Percentiles rank a stretch among this genome's conserved stretches.
These are phyloP conservation scores for Fennellomyces sp. DNA, from an alignment of 371 early-diverging fungal species.

Conservation along the genomic window DNA sequence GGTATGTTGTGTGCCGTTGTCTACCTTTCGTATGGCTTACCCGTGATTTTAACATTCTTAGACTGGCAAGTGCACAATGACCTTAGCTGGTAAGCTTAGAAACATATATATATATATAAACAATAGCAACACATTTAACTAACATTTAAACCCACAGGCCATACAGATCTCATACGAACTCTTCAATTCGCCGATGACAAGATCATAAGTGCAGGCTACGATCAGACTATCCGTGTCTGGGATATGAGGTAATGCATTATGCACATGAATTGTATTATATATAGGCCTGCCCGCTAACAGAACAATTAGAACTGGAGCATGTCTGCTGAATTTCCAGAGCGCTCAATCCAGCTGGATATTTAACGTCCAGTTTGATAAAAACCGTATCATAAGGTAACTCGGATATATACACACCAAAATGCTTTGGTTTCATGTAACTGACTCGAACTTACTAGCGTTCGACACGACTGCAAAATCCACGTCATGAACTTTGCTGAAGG, in stretches of 20 bases:
- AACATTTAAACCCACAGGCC: conserved; percentile 59
- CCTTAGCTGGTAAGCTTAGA: conserved; percentile 31
- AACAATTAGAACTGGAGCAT: conserved; percentile 33
- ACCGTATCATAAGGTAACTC: conserved; percentile 79
- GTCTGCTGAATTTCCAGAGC: conserved; percentile 61
- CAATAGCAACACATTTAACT: background rate
- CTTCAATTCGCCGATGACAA: conserved; percentile 72
- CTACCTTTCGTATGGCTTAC: background rate
- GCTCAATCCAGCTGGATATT: conserved; percentile 92
- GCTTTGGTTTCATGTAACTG: too few relatives aligned
- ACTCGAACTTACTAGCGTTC: conserved; percentile 62
- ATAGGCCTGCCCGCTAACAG: background rate
- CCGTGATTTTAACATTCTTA: conserved; percentile 12
- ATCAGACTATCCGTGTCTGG: conserved; percentile 96
- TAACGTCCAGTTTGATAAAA: conserved; percentile 83
- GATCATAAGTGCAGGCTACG: conserved; percentile 70
- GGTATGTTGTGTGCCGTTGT: conserved; percentile 8
- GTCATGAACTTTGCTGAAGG: conserved; percentile 82
- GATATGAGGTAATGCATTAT: conserved; percentile 50
- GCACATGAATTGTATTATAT: background rate
- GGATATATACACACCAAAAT: too few relatives aligned
- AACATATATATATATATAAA: background rate
- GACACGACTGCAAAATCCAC: conserved; percentile 79
- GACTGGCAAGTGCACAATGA: conserved; percentile 75
- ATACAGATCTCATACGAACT: conserved; percentile 90